Percentiles rank a stretch among this genome's conserved stretches.
These are phyloP conservation scores for Tremellales sp. DNA, from an alignment of 1,284 basidiomycete species.

Conservation along the genomic window DNA sequence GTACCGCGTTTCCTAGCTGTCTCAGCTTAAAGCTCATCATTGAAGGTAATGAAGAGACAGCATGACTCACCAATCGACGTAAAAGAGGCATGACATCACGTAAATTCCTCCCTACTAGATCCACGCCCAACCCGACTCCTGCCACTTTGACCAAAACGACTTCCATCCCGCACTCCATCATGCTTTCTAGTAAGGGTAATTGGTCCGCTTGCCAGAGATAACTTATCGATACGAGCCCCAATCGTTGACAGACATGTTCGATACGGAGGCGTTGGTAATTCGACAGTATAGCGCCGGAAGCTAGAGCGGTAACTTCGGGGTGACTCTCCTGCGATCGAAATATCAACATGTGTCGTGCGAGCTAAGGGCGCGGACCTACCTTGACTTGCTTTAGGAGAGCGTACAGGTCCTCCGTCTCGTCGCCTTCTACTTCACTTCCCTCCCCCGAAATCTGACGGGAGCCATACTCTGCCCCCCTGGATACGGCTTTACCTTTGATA, in stretches of 20 bases:
- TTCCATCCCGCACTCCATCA: conserved; percentile 75
- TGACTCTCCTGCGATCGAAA: conserved; percentile 57
- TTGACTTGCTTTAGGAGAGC: conserved; percentile 72
- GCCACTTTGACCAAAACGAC: conserved; percentile 94
- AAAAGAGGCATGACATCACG: conserved; percentile 71
- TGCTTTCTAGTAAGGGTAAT: conserved; percentile 73
- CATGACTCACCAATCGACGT: conserved; percentile 63
- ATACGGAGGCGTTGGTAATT: conserved; percentile 96
- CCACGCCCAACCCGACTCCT: conserved; percentile 76
- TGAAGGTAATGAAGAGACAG: too few relatives aligned
- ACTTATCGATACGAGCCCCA: conserved; percentile 73
- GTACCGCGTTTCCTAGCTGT: conserved; percentile 71
- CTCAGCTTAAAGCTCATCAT: neutral
- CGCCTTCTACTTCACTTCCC: conserved; percentile 60
- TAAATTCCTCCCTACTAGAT: conserved; percentile 76
- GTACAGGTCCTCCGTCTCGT: conserved; percentile 95
- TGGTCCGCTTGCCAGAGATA: conserved; percentile 96
- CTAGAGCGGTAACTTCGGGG: conserved; percentile 80
- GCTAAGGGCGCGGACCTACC: conserved; percentile 50
- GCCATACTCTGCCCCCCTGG: conserved; percentile 84
- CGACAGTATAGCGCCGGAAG: conserved; percentile 93
- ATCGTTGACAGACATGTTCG: conserved; percentile 91
- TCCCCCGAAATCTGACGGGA: conserved; percentile 45
- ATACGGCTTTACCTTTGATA: conserved; percentile 76
- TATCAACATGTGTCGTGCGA: neutral